A percentile compares a stretch with the other conserved stretches of the same genome.
phyloP scores from a whole-genome alignment of 179 eudicot genomes.

The Gypsophila paniculata region DNA sequence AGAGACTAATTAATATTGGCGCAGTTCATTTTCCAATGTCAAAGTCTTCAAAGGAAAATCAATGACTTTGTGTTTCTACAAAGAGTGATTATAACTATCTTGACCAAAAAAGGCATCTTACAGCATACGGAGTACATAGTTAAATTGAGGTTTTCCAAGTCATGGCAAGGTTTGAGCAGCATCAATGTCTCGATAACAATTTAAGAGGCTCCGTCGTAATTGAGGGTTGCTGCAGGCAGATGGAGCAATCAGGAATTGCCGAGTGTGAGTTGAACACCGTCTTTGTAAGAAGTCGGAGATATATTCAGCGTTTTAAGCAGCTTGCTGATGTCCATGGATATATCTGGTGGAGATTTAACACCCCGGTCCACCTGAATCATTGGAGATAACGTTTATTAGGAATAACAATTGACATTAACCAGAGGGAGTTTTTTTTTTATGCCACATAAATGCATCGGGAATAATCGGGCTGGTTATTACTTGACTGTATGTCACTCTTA shows the following conservation, averaged over 20 bases:
- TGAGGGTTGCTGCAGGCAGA: conserved; percentile 8
- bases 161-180: conserved; percentile 5
- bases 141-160: not conserved
- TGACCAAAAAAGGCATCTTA: too few relatives aligned
- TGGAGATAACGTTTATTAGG: conserved; percentile 3
- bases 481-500: not conserved
- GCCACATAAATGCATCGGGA: not conserved
- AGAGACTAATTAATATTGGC: too few relatives aligned
- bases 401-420: not conserved
- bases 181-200: not conserved
- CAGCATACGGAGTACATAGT: too few relatives aligned
- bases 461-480: not conserved
- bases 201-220: not conserved
- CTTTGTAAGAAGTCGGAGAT: conserved; percentile 49
- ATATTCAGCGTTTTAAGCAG: conserved; percentile 46
- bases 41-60: too few relatives aligned
- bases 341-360: conserved; percentile 82
- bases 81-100: too few relatives aligned
- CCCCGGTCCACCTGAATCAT: conserved; percentile 75
- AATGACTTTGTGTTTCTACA: too few relatives aligned
- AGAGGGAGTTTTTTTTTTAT: not conserved
- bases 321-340: conserved; percentile 79
- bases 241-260: conserved; percentile 28
- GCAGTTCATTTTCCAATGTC: too few relatives aligned
- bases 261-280: conserved; percentile 70